phyloP scores from a whole-genome alignment of 148 eudicot species.

The Bassia scoparia region DNA sequence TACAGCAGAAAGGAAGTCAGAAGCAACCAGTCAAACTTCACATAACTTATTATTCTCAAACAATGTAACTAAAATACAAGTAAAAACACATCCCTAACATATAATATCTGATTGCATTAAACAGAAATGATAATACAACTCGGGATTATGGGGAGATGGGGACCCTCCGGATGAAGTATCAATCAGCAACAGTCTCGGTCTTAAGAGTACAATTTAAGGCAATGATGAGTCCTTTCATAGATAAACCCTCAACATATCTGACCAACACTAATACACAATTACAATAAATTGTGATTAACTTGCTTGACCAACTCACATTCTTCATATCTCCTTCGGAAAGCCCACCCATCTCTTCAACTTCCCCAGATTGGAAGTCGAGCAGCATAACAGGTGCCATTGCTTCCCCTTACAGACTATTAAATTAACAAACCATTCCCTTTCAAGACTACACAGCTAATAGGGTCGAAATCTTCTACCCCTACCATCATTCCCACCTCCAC shows the following conservation, averaged over 20 bases:
- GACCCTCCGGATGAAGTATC: not conserved
- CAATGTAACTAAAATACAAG: too few relatives aligned
- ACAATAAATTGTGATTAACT: not conserved
- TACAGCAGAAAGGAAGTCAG: not conserved
- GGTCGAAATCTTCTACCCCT: constrained; percentile 75
- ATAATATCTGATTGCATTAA: constrained; percentile 1
- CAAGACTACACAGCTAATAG: constrained; percentile 34
- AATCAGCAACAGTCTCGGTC: not conserved
- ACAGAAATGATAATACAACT: not conserved
- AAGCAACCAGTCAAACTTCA: not conserved
- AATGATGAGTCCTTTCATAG: constrained; percentile 11
- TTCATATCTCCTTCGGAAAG: not conserved
- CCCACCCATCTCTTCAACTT: constrained; percentile 4
- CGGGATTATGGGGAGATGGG: not conserved
- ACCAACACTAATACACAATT: constrained; percentile 15
- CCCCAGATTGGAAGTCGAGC: constrained; percentile 10
- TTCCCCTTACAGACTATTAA: not conserved
- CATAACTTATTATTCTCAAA: not conserved
- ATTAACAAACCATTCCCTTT: not conserved
- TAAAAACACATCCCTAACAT: not conserved
- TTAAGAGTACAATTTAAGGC: not conserved
- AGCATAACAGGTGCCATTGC: not conserved
- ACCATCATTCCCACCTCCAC: constrained; percentile 54
- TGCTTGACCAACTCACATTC: not conserved
- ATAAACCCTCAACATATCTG: constrained; percentile 17